Conservation (phyloP, 108 stramenopile genomes). For the Cyclotella kingstonii region DNA sequence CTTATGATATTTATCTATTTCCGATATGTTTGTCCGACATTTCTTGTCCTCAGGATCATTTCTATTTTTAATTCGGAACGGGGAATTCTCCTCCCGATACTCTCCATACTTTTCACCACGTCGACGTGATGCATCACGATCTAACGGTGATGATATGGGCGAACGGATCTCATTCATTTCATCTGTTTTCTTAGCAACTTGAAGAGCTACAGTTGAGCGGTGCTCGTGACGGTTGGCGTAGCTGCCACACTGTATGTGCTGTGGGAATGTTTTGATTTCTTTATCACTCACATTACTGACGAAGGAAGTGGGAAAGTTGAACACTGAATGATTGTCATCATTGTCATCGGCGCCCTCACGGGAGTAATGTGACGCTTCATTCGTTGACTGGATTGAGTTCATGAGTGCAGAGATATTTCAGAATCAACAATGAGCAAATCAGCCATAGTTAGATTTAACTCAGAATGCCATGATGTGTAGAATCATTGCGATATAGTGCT, state of each 20-base stretch:
- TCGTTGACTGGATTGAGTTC: too few species aligned
- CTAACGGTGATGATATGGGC: constrained; percentile 15
- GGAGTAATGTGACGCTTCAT: too few species aligned
- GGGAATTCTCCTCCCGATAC: constrained; percentile 26
- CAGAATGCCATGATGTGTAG: too few species aligned
- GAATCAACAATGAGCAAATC: too few species aligned
- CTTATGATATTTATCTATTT: constrained; percentile 12
- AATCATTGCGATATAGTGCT: too few species aligned
- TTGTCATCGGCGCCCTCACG: neutral
- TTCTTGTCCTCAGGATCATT: neutral
- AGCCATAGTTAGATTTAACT: too few species aligned
- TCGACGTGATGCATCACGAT: neutral
- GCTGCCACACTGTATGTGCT: neutral
- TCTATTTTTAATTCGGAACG: neutral
- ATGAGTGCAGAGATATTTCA: too few species aligned
- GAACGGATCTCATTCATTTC: constrained; percentile 8
- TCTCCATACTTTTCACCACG: constrained; percentile 1
- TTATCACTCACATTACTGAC: neutral
- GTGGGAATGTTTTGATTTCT: neutral
- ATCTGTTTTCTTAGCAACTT: neutral
- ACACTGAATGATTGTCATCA: constrained; percentile 28
- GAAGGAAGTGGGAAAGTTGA: constrained; percentile 17
- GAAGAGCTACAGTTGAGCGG: too few species aligned
- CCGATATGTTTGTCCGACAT: neutral
- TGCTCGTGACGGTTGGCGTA: neutral